A percentile compares a stretch with the other conserved stretches of the same genome.
These are phyloP conservation scores for Penicillium tannophilum DNA, from an alignment of 495 filamentous ascomycete genomes.

Conservation along the genomic window DNA sequence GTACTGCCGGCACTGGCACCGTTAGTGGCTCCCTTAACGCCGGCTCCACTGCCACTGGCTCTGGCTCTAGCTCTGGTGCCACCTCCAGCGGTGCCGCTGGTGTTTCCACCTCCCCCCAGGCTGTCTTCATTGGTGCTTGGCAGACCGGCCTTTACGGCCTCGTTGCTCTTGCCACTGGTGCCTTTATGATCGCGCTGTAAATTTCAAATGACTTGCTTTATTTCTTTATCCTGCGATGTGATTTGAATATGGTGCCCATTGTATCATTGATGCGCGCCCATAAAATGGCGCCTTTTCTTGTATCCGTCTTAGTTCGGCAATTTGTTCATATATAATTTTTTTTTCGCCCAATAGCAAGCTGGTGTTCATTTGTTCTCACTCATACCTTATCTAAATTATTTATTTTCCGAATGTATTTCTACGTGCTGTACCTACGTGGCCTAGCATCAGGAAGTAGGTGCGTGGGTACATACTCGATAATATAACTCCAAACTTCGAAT, in stretches of 20 bases:
- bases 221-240: slow-evolving; percentile 6
- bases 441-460: no score
- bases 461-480: no score
- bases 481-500: no score
- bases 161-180: slow-evolving; percentile 67
- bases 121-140: slow-evolving; percentile 63
- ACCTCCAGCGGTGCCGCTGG: slow-evolving; percentile 47
- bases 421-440: no score
- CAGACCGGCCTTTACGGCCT: slow-evolving; percentile 69
- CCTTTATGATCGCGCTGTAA: slow-evolving; percentile 78
- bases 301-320: slow-evolving; percentile 13
- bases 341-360: slow-evolving; percentile 13
- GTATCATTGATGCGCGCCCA: slow-evolving; percentile 12
- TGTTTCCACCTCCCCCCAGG: slow-evolving; percentile 47
- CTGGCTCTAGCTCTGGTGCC: slow-evolving; percentile 42
- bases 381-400: background rate
- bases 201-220: slow-evolving; percentile 6
- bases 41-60: slow-evolving; percentile 41
- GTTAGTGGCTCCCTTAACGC: slow-evolving; percentile 46
- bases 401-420: background rate
- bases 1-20: slow-evolving; percentile 65
- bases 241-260: slow-evolving; percentile 9
- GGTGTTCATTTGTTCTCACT: slow-evolving; percentile 11
- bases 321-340: slow-evolving; percentile 20
- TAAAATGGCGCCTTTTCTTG: slow-evolving; percentile 17